A percentile compares a stretch with the other conserved stretches of the same genome.
These are phyloP conservation scores for Auricularia cornea DNA, from an alignment of 768 basidiomycete species.

Conservation along the genomic window DNA sequence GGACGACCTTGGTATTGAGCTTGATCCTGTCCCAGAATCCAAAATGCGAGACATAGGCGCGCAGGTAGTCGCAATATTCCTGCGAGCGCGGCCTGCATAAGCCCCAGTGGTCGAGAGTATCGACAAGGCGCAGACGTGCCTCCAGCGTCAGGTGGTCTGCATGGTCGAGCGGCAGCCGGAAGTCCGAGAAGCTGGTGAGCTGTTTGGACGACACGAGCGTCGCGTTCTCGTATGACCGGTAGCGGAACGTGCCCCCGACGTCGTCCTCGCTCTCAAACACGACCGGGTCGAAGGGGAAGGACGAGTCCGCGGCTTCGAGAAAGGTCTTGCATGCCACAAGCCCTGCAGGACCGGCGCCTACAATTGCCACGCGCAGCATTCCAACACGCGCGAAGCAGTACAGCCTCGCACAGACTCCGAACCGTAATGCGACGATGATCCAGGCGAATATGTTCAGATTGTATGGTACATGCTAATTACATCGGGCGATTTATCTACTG, in stretches of 20 bases:
- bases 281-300: slow-evolving; percentile 41
- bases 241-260: slow-evolving; percentile 46
- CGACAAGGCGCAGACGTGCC: slow-evolving; percentile 14
- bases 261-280: slow-evolving; percentile 40
- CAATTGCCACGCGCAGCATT: slow-evolving; percentile 14
- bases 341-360: slow-evolving; percentile 43
- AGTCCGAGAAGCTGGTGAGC: slow-evolving; percentile 53
- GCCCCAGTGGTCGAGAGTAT: not conserved
- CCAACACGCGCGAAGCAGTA: too few relatives aligned
- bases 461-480: too few relatives aligned
- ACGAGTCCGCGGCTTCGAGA: slow-evolving; percentile 28
- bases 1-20: slow-evolving; percentile 30
- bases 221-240: slow-evolving; percentile 42
- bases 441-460: too few relatives aligned
- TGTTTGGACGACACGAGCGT: slow-evolving; percentile 50
- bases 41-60: slow-evolving; percentile 37
- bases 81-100: slow-evolving; percentile 8
- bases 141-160: slow-evolving; percentile 40
- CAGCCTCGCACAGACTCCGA: too few relatives aligned
- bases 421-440: too few relatives aligned
- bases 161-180: slow-evolving; percentile 39
- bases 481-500: too few relatives aligned
- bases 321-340: slow-evolving; percentile 43
- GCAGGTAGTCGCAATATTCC: slow-evolving; percentile 46
- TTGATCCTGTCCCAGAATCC: slow-evolving; percentile 29